Evolutionary conservation across 2,329 filamentous ascomycete species (phyloP).

Genomic region (Dactylellina haptotyla): DNA sequence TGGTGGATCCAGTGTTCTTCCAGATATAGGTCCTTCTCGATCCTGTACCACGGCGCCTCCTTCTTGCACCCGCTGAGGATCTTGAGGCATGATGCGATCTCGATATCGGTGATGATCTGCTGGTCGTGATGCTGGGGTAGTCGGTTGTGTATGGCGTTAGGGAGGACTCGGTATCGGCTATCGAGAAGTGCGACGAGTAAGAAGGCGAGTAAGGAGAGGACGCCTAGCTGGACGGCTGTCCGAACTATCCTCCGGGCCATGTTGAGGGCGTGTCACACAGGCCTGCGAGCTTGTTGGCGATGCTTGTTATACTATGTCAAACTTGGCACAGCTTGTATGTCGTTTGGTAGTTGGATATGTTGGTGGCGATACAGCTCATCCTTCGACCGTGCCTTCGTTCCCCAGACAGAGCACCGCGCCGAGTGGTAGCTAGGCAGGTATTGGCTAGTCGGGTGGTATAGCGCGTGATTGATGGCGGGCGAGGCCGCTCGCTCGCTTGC

Average conservation of each 20-base stretch:
- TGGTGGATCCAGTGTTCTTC: slow-evolving; percentile 76
- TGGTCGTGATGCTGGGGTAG: slow-evolving; percentile 86
- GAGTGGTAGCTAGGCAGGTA: background rate
- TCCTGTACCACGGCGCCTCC: slow-evolving; percentile 73
- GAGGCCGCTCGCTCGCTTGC: background rate
- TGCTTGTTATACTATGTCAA: background rate
- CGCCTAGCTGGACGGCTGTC: slow-evolving; percentile 78
- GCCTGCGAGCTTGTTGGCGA: slow-evolving; percentile 5
- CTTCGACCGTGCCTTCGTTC: slow-evolving; percentile 37
- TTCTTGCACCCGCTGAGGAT: slow-evolving; percentile 73
- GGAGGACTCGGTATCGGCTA: slow-evolving; percentile 85
- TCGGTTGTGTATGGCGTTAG: slow-evolving; percentile 84
- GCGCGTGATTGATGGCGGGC: background rate
- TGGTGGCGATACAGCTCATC: slow-evolving; percentile 41
- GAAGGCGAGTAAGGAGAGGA: slow-evolving; percentile 73
- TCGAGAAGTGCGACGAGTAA: slow-evolving; percentile 83
- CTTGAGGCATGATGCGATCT: slow-evolving; percentile 77
- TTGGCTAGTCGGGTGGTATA: background rate
- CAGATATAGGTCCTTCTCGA: slow-evolving; percentile 90
- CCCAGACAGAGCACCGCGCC: slow-evolving; percentile 9
- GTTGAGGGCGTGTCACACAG: background rate
- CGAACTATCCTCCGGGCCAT: slow-evolving; percentile 59
- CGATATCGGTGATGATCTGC: slow-evolving; percentile 85
- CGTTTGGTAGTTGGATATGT: background rate
- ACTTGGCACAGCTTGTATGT: background rate